Percentiles rank a stretch among this genome's conserved stretches.
Evolutionary conservation across 2,329 filamentous ascomycete genomes (phyloP).

Genomic region (Aureobasidium pullulans): DNA sequence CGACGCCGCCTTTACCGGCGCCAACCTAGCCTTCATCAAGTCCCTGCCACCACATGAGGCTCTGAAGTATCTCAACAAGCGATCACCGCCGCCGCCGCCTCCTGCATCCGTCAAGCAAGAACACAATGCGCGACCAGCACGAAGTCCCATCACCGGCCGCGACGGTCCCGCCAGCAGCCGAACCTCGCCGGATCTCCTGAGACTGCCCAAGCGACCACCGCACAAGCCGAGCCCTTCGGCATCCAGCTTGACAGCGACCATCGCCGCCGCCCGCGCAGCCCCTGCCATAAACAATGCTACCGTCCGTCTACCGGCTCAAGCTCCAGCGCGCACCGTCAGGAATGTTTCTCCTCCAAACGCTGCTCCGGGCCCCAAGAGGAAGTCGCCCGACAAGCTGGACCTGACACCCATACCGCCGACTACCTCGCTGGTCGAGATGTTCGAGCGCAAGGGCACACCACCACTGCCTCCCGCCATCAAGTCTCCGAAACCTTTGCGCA

Average conservation of each 20-base stretch:
- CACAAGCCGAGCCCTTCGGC: constrained; percentile 17
- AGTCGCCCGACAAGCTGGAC: constrained; percentile 32
- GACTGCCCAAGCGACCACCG: background rate
- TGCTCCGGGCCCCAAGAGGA: background rate
- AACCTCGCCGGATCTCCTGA: background rate
- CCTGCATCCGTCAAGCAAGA: background rate
- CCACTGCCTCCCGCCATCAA: constrained; percentile 13
- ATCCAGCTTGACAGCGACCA: constrained; percentile 23
- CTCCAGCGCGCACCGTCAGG: background rate
- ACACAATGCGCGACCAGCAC: background rate
- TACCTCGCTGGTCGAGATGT: constrained; percentile 59
- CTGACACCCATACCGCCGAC: constrained; percentile 55
- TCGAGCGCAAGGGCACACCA: constrained; percentile 47
- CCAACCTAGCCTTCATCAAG: constrained; percentile 42
- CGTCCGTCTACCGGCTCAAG: background rate
- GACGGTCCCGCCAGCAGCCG: constrained; percentile 5
- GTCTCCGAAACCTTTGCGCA: constrained; percentile 34
- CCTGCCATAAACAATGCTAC: constrained; percentile 10
- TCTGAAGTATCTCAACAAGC: constrained; percentile 7
- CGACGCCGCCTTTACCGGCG: constrained; percentile 41
- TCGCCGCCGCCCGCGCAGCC: constrained; percentile 22
- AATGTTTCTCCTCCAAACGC: background rate
- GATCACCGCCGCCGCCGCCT: background rate
- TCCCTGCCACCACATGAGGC: constrained; percentile 21
- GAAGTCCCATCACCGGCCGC: background rate